Evolutionary conservation across 345 rosid species (phyloP), one percentile per base, ranked within the genome.

Genomic region (Carallia brachiata): DNA sequence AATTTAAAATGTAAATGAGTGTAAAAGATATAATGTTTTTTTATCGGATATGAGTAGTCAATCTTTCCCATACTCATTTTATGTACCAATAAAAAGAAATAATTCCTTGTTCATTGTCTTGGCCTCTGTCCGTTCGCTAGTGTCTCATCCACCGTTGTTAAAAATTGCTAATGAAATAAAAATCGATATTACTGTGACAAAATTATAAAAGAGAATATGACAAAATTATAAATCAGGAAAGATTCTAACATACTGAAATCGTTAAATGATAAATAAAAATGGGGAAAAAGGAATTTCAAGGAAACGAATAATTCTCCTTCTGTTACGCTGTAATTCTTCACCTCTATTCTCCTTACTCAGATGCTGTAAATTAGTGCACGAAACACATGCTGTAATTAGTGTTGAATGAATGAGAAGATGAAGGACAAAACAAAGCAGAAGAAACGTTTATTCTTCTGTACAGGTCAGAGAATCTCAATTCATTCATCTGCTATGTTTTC

Each of bases 101-200:
- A 23, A 23, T 23, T 23, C 23, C 23, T 34, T 80, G 23, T 4
- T 8, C 10, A 57, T 31, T 28, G 5, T 13, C 2, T 31, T 66
- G 30, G 28, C n/a, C 13, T 36, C 19, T 54, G 5, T 6, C 73
- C 36, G 9, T 69, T n/a, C 72, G 52, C 19, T 23, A 61, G 55
- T 72, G 62, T 76, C 61, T 37, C 73, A 28, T 58, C 44, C 36
- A 44, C 50, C 50, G 50, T 44, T 16, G 16, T 12, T 44, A 44
- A 12, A 44, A 44, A 2, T 44, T 44, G 15, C 48, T 13, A 27
- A 27, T 55, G 32, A 55, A 27, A 56, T 27, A 27, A 27, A 56
- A 19, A 56, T 56, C 50, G 28, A 56, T 56, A 9, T 27, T 27
- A 19, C 50, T 23, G 23, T 23, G 23, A 23, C 23, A 23, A 23